Conservation (phyloP, 2,329 filamentous ascomycete species). For the Phyllosticta paracitricarpa region DNA sequence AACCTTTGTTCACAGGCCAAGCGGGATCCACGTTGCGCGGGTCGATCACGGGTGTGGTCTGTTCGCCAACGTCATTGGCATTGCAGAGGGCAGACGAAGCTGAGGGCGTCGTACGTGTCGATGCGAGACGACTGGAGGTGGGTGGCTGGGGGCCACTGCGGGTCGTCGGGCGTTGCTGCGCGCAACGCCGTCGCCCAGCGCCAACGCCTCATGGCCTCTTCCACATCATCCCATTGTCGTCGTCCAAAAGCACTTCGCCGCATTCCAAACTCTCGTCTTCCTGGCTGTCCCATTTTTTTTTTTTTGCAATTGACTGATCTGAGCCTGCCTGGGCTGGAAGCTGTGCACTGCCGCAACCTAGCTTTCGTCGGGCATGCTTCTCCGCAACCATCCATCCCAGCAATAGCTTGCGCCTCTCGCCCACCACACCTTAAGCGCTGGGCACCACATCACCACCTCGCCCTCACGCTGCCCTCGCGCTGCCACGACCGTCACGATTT, state of each 20-base stretch:
- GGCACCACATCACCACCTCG: background rate
- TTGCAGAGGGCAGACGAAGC: background rate
- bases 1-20: background rate
- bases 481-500: constrained; percentile 5
- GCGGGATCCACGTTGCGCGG: background rate
- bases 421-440: background rate
- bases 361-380: background rate
- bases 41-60: background rate
- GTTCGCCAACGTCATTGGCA: background rate
- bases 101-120: background rate
- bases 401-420: background rate
- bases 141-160: background rate
- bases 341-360: background rate
- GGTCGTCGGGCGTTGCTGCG: background rate
- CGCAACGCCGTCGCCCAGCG: background rate
- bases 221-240: background rate
- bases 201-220: background rate
- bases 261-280: background rate
- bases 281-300: background rate
- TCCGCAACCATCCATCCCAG: background rate
- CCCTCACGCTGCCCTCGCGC: background rate
- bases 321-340: background rate
- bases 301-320: background rate
- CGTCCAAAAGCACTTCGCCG: background rate
- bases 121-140: background rate